Evolutionary conservation across 805 yeast species (phyloP).

Genomic region (Komagataella phaffii): DNA sequence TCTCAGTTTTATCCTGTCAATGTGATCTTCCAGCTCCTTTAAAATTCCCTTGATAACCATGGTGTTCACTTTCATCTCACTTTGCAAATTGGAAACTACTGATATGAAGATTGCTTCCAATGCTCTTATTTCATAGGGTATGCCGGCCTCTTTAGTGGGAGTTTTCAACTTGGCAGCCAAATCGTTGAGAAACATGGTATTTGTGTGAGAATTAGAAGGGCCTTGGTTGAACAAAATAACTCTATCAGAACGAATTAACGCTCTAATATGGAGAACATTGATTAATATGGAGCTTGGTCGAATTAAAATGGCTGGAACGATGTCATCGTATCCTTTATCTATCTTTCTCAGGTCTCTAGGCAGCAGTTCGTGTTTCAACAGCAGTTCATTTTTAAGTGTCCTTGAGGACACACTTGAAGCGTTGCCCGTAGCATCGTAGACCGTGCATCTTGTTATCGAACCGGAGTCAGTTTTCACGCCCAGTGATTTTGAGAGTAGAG

Average conservation of each 20-base stretch:
- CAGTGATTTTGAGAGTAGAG: constrained; percentile 11
- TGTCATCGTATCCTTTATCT: constrained; percentile 30
- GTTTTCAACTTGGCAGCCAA: constrained; percentile 24
- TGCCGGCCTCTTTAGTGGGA: constrained; percentile 16
- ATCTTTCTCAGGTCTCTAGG: constrained; percentile 43
- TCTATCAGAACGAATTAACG: constrained; percentile 36
- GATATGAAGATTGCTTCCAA: constrained; percentile 76
- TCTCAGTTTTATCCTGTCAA: constrained; percentile 68
- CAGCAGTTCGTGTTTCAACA: constrained; percentile 29
- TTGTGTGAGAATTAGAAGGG: constrained; percentile 30
- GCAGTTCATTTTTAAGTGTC: constrained; percentile 25
- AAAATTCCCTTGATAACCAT: constrained; percentile 65
- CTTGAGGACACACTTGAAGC: constrained; percentile 31
- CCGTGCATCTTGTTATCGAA: constrained; percentile 25
- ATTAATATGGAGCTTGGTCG: constrained; percentile 32
- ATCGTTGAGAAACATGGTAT: constrained; percentile 27
- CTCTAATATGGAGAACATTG: constrained; percentile 34
- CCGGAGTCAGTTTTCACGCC: constrained; percentile 10
- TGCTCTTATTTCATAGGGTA: constrained; percentile 87
- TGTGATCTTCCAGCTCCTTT: constrained; percentile 65
- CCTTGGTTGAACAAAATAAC: constrained; percentile 36
- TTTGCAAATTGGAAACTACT: constrained; percentile 63
- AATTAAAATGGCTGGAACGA: constrained; percentile 42
- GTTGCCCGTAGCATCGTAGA: constrained; percentile 32
- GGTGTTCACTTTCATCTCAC: constrained; percentile 79